Evolutionary conservation across 768 basidiomycete species (phyloP).

Genomic region (Mycena olivaceomarginata): DNA sequence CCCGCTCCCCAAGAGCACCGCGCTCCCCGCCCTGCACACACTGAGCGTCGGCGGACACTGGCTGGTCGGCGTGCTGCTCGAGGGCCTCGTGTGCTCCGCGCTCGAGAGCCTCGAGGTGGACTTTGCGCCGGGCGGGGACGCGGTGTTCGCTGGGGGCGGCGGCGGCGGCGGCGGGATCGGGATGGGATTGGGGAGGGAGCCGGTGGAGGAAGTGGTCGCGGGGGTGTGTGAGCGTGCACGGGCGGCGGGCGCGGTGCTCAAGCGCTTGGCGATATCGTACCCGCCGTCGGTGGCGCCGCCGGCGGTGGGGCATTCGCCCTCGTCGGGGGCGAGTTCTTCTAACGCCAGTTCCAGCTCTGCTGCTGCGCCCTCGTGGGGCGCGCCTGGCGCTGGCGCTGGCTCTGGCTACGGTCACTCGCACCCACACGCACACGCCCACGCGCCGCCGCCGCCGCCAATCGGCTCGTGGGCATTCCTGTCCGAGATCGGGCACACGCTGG

Average conservation of each 20-base stretch:
- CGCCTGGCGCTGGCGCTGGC: too few relatives aligned
- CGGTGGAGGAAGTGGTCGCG: constrained; percentile 83
- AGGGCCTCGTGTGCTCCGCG: constrained; percentile 75
- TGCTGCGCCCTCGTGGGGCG: neutral
- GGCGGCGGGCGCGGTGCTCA: constrained; percentile 71
- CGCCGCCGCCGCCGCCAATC: constrained; percentile 49
- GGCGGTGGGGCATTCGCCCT: neutral
- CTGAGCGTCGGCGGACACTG: constrained; percentile 82
- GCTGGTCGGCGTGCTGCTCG: constrained; percentile 76
- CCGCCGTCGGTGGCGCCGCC: constrained; percentile 49
- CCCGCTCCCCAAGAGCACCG: constrained; percentile 54
- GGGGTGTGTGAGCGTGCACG: constrained; percentile 76
- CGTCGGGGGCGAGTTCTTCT: too few relatives aligned
- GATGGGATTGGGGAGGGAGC: constrained; percentile 64
- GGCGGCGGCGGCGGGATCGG: too few relatives aligned
- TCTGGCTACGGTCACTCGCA: constrained; percentile 4
- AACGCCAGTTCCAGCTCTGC: too few relatives aligned
- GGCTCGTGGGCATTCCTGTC: constrained; percentile 80
- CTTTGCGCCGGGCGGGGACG: constrained; percentile 66
- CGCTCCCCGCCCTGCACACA: constrained; percentile 60
- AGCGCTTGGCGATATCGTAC: constrained; percentile 77
- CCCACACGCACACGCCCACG: neutral
- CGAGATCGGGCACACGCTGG: constrained; percentile 72
- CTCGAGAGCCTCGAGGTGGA: constrained; percentile 79
- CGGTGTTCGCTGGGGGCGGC: too few relatives aligned